Base-by-base conservation (phyloP, 2,329 filamentous ascomycete species). In the Alternaria gansuensis region DNA sequence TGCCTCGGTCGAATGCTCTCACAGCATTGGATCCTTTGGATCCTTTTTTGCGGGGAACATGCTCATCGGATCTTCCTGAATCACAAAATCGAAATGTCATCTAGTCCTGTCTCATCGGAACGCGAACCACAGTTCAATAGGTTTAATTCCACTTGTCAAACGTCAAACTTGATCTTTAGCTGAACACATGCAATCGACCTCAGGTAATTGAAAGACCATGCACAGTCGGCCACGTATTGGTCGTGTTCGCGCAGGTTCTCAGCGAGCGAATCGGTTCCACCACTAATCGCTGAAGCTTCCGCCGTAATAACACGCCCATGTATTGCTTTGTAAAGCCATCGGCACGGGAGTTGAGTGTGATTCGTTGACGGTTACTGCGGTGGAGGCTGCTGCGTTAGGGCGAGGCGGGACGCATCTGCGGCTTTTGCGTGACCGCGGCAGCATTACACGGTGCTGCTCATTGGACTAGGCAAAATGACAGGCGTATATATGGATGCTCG, bases 11-110 rank as follows among this genome's bases (percentile, higher is more conserved):
- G 33, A 39, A 36, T 28, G 49, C 40, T 40, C 13, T 34, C 31
- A 28, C n/a, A 45, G 10, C 26, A 40, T 51, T 31, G 49, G 44
- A 31, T 46, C 31, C 26, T 33, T 40, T 23, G 23, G 40, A 43
- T 43, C 21, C 21, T 40, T 28, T 28, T 31, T 21, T 29, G 41
- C 41, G 54, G 54, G 54, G 54, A 53, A 53, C 21, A 57, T 46
- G 21, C 40, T 39, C 28, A 41, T 54, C 21, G 21, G 28, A 41
- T 53, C n/a, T 34, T 54, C 54, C 45, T 29, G 23, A 34, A 26
- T 34, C 28, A 39, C 34, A 29, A 23, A 57, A 48, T 53, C 53
- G 53, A 63, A 23, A 57, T 60, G 43, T 60, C 45, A 48, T 52
- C 51, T 51, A 37, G 40, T 51, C 21, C 34, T 40, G 24, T 48